Percentiles rank a stretch among this genome's conserved stretches.
phyloP scores from a whole-genome alignment of 371 early-diverging fungal species.

The Capillidium heterosporum region DNA sequence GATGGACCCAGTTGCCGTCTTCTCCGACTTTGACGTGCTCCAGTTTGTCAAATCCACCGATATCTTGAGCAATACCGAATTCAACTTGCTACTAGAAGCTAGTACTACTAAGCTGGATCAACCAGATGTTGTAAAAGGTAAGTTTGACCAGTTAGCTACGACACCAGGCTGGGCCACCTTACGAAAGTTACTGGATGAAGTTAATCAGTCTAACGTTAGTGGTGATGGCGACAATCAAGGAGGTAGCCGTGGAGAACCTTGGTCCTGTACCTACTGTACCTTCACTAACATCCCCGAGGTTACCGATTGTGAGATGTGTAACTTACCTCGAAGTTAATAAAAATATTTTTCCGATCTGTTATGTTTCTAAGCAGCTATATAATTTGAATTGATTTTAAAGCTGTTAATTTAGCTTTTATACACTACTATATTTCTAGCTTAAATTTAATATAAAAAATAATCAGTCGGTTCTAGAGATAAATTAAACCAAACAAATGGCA shows the following conservation, averaged over 20 bases:
- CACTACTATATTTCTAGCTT: too few species aligned
- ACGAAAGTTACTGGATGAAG: conserved; percentile 26
- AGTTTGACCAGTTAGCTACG: conserved; percentile 21
- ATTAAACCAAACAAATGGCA: too few species aligned
- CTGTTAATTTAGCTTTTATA: too few species aligned
- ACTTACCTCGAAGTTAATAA: conserved; percentile 33
- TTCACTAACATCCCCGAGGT: conserved; percentile 49
- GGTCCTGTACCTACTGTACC: conserved; percentile 87
- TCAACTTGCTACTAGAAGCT: background rate
- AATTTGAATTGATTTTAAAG: too few species aligned
- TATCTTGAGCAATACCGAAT: background rate
- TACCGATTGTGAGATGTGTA: conserved; percentile 87
- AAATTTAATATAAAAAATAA: too few species aligned
- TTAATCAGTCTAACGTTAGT: background rate
- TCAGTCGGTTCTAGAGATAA: too few species aligned
- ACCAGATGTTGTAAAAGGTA: conserved; percentile 16
- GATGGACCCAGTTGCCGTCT: conserved; percentile 8
- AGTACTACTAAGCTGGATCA: conserved; percentile 19
- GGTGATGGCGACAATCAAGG: conserved; percentile 10
- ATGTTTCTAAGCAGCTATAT: too few species aligned
- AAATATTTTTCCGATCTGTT: too few species aligned
- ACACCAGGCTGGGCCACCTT: conserved; percentile 65
- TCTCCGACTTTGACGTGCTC: conserved; percentile 74
- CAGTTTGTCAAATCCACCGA: conserved; percentile 27
- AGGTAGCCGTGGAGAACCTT: conserved; percentile 19